Conservation (phyloP, 495 filamentous ascomycete species). For the Achaetomiella virescens region DNA sequence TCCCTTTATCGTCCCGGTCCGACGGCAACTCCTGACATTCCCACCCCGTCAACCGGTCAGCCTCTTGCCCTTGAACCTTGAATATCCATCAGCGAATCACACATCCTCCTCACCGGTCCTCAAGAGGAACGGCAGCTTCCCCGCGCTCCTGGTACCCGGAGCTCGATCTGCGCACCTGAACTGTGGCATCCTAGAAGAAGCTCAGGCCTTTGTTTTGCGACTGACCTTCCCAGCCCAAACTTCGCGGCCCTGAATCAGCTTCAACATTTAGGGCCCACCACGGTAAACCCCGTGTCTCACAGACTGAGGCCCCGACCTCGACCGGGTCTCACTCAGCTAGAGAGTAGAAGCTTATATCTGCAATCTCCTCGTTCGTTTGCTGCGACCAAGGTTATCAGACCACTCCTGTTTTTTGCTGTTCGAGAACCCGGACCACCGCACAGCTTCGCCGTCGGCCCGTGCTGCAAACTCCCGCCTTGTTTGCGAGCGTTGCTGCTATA, state of each 20-base stretch:
- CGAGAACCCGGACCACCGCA: not conserved
- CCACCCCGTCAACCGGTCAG: no score
- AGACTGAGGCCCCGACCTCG: not conserved
- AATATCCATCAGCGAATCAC: not conserved
- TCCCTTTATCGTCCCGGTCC: slow-evolving; percentile 20
- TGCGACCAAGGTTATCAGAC: not conserved
- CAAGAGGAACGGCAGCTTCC: no score
- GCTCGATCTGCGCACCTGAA: no score
- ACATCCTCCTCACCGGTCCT: no score
- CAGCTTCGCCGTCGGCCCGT: not conserved
- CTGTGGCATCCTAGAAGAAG: not conserved
- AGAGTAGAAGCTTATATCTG: slow-evolving; percentile 6
- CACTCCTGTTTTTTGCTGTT: not conserved
- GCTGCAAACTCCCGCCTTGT: not conserved
- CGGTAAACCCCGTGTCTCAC: slow-evolving; percentile 2
- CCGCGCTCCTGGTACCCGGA: no score
- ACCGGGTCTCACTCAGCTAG: not conserved
- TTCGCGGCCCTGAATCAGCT: not conserved
- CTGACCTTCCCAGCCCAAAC: slow-evolving; percentile 1
- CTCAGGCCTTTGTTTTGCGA: not conserved
- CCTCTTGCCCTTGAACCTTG: no score
- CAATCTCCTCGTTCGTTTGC: not conserved
- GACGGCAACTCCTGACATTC: slow-evolving; percentile 11
- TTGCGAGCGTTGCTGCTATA: not conserved
- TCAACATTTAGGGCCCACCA: slow-evolving; percentile 1